Conservation (phyloP, 2,329 filamentous ascomycete species). For the Fusarium devonianum region DNA sequence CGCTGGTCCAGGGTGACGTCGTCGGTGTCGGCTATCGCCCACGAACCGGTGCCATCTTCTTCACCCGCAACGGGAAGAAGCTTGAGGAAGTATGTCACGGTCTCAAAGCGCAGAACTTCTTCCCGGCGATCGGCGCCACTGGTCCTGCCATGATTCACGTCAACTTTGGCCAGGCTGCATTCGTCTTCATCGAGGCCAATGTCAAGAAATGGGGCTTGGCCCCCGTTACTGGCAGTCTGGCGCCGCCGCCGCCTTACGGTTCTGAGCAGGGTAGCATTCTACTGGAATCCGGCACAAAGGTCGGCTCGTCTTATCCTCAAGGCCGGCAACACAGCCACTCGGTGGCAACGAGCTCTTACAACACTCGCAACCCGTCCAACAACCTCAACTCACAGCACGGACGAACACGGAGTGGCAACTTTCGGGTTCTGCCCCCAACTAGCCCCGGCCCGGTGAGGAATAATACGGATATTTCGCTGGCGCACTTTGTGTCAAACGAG, state of each 20-base stretch:
- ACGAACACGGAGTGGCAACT: conserved; percentile 78
- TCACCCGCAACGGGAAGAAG: conserved; percentile 97
- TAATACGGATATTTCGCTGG: conserved; percentile 94
- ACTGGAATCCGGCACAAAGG: conserved; percentile 81
- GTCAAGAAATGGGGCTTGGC: conserved; percentile 99
- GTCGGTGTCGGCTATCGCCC: conserved; percentile 95
- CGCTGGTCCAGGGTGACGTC: conserved; percentile 91
- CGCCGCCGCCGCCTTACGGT: conserved; percentile 94
- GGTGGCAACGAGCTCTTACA: conserved; percentile 47
- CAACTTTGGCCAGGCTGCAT: conserved; percentile 97
- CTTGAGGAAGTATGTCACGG: conserved; percentile 94
- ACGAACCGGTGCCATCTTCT: conserved; percentile 93
- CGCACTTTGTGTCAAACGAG: conserved; percentile 78
- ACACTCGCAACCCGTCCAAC: conserved; percentile 53
- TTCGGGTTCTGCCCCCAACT: conserved; percentile 76
- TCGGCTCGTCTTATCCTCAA: conserved; percentile 57
- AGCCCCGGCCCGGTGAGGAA: conserved; percentile 90
- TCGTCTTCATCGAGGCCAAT: conserved; percentile 98
- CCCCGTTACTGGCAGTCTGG: conserved; percentile 92
- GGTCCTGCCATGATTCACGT: conserved; percentile 93
- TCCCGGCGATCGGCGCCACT: conserved; percentile 95
- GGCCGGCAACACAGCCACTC: conserved; percentile 58
- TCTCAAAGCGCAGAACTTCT: conserved; percentile 94
- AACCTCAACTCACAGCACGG: conserved; percentile 69
- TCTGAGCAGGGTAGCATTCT: conserved; percentile 97